These are phyloP conservation scores for Cardiosporidium cionae DNA, from an alignment of 169 alveolate genomes.

Conservation along the genomic window DNA sequence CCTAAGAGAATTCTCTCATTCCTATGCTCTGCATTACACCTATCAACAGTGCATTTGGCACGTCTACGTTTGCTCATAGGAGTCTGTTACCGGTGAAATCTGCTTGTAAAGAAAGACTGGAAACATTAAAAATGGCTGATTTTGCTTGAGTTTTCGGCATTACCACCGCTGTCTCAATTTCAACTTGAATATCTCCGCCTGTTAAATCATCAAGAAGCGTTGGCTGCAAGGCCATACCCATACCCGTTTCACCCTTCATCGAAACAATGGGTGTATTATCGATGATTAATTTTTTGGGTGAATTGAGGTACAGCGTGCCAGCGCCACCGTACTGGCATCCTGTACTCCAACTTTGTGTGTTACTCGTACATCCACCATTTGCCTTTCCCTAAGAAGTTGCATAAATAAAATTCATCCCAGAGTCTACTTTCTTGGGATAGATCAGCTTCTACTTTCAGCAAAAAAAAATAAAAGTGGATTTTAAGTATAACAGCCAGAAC, in stretches of 20 bases:
- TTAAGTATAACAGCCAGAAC: not conserved
- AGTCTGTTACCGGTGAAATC: not conserved
- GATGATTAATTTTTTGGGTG: not conserved
- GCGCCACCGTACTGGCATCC: not conserved
- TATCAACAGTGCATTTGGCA: not conserved
- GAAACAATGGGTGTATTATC: not conserved
- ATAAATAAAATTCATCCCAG: not conserved
- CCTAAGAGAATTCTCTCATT: too few relatives aligned
- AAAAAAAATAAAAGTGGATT: not conserved
- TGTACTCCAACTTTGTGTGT: not conserved
- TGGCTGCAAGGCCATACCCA: too few relatives aligned
- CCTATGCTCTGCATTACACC: too few relatives aligned
- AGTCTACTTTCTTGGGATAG: not conserved
- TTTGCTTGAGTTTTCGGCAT: not conserved
- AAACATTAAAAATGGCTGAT: not conserved
- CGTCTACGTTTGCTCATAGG: not conserved
- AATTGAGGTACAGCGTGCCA: not conserved
- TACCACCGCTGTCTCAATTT: not conserved
- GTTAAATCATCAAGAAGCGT: not conserved
- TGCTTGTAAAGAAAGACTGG: not conserved
- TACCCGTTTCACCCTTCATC: too few relatives aligned
- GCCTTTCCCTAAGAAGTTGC: not conserved
- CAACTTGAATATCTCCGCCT: not conserved
- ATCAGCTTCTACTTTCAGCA: not conserved
- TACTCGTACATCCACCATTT: not conserved